Percentiles rank a stretch among this genome's conserved stretches.
These are phyloP conservation scores for Bimuria novae-zelandiae DNA, from an alignment of 2,329 filamentous ascomycete species.

Conservation along the genomic window DNA sequence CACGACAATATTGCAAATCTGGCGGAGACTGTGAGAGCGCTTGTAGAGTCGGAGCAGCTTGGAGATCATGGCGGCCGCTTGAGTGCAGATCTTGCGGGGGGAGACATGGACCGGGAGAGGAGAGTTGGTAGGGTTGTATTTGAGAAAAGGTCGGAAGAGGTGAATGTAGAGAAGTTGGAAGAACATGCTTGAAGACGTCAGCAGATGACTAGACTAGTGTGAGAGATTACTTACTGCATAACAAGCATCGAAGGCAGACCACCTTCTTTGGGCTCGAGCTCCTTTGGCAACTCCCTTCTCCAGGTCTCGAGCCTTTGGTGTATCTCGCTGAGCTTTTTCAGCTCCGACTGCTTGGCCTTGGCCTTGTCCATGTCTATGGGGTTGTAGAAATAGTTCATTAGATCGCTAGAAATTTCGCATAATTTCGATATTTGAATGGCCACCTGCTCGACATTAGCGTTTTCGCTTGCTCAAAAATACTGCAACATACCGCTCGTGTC, in stretches of 20 bases:
- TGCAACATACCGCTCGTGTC: conserved; percentile 65
- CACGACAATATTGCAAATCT: conserved; percentile 95
- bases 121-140: conserved; percentile 80
- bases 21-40: conserved; percentile 83
- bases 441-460: conserved; percentile 41
- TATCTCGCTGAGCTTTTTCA: conserved; percentile 91
- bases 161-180: conserved; percentile 95
- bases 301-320: conserved; percentile 89
- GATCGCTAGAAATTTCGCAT: conserved; percentile 91
- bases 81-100: conserved; percentile 86
- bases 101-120: conserved; percentile 87
- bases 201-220: conserved; percentile 7
- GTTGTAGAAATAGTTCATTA: conserved; percentile 90
- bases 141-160: conserved; percentile 91
- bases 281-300: conserved; percentile 80
- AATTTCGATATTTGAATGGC: conserved; percentile 80
- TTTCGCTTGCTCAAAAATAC: neutral
- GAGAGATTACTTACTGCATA: conserved; percentile 74
- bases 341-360: conserved; percentile 76
- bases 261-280: conserved; percentile 87
- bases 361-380: conserved; percentile 66
- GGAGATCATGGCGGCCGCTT: conserved; percentile 85
- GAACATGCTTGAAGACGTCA: conserved; percentile 75
- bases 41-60: conserved; percentile 96
- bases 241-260: conserved; percentile 81